Conservation (phyloP, 306 rosid genomes). For the Rosa persica region DNA sequence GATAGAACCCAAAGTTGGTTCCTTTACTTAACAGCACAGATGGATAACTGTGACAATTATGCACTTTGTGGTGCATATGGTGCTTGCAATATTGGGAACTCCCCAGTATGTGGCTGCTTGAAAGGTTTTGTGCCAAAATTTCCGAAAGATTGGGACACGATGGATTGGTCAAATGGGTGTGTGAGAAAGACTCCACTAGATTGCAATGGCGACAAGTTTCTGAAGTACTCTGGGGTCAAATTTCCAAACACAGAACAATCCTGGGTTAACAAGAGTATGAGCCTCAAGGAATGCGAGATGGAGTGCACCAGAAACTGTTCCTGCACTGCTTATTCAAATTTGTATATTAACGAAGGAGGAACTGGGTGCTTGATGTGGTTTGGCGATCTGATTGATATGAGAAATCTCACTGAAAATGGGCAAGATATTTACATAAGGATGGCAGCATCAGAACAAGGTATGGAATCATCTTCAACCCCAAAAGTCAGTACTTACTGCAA, state of each 20-base stretch:
- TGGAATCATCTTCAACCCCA: not conserved
- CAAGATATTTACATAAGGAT: conserved; percentile 39
- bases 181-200: not conserved
- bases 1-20: not conserved
- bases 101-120: conserved; percentile 11
- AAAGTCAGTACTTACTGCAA: not conserved
- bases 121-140: conserved; percentile 11
- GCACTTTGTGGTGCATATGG: conserved; percentile 14
- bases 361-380: conserved; percentile 54
- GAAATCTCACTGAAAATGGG: conserved; percentile 25
- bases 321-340: conserved; percentile 6
- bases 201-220: not conserved
- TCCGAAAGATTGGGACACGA: not conserved
- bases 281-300: not conserved
- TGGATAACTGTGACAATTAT: conserved; percentile 12
- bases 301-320: conserved; percentile 1
- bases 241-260: conserved; percentile 5
- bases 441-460: conserved; percentile 43
- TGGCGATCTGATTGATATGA: conserved; percentile 29
- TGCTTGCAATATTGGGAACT: not conserved
- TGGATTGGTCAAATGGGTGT: conserved; percentile 11
- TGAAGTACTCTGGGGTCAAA: not conserved
- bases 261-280: not conserved
- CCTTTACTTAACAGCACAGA: not conserved
- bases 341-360: conserved; percentile 23